Conservation (phyloP, 2,329 filamentous ascomycete genomes). For the Clarireedia monteithiana region DNA sequence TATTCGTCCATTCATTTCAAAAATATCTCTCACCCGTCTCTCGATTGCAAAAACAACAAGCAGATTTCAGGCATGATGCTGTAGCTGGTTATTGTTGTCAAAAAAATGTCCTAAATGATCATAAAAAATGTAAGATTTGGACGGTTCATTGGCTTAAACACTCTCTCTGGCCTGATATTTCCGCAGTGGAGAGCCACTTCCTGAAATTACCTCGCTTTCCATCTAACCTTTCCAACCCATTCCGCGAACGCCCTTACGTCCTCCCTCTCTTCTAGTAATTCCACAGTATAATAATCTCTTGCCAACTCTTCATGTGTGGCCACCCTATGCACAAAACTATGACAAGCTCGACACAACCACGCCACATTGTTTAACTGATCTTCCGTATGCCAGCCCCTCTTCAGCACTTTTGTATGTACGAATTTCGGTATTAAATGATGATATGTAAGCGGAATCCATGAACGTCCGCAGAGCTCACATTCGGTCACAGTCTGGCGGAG, state of each 20-base stretch:
- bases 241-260: constrained; percentile 63
- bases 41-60: too few relatives aligned
- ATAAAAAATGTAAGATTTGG: too few relatives aligned
- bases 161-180: too few relatives aligned
- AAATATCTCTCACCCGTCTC: too few relatives aligned
- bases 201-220: constrained; percentile 43
- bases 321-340: constrained; percentile 72
- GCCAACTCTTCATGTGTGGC: constrained; percentile 73
- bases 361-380: constrained; percentile 73
- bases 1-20: too few relatives aligned
- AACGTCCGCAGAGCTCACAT: constrained; percentile 71
- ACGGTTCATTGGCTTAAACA: too few relatives aligned
- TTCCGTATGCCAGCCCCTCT: constrained; percentile 70
- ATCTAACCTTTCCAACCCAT: constrained; percentile 68
- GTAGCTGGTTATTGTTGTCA: too few relatives aligned
- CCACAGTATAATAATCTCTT: constrained; percentile 63
- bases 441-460: constrained; percentile 71
- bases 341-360: constrained; percentile 79
- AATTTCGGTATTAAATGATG: constrained; percentile 79
- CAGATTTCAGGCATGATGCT: too few relatives aligned
- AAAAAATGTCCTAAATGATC: too few relatives aligned
- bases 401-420: constrained; percentile 68
- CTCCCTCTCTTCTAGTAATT: constrained; percentile 59
- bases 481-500: constrained; percentile 44
- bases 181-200: too few relatives aligned